These are phyloP conservation scores for Phoenix dactylifera DNA, from an alignment of 176 grass and related monocot genomes.

Conservation along the genomic window DNA sequence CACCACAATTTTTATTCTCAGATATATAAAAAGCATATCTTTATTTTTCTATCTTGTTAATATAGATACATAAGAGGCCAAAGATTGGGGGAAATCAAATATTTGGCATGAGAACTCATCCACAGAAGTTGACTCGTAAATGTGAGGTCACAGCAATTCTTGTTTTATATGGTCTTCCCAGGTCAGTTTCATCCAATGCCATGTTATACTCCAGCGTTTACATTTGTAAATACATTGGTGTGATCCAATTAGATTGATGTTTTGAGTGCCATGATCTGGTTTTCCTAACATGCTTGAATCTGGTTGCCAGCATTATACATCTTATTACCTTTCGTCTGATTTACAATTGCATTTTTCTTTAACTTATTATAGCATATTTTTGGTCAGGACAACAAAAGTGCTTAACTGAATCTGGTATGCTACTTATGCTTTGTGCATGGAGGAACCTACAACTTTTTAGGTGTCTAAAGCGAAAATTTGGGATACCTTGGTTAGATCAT, in stretches of 20 bases:
- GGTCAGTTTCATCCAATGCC: constrained; percentile 33
- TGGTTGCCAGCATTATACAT: too few species aligned
- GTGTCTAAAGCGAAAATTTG: too few species aligned
- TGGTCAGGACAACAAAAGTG: too few species aligned
- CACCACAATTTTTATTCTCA: too few species aligned
- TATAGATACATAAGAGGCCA: constrained; percentile 68
- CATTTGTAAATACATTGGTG: constrained; percentile 3
- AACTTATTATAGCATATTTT: too few species aligned
- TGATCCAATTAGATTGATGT: background rate
- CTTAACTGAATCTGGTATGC: too few species aligned
- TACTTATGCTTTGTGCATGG: too few species aligned
- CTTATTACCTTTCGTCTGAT: too few species aligned
- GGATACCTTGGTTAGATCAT: too few species aligned
- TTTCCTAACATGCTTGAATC: background rate
- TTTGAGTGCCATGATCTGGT: background rate
- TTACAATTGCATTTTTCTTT: too few species aligned
- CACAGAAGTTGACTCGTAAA: constrained; percentile 56
- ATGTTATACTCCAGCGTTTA: too few species aligned
- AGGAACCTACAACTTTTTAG: too few species aligned
- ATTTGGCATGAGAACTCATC: constrained; percentile 62
- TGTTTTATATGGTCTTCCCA: constrained; percentile 79
- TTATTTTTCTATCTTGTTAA: background rate
- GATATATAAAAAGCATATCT: background rate
- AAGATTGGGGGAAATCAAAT: constrained; percentile 60
- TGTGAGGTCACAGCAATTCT: constrained; percentile 94